Evolutionary conservation across 2,329 filamentous ascomycete genomes (phyloP), one percentile per base, ranked within the genome.

Genomic region (Aspergillus sp.): DNA sequence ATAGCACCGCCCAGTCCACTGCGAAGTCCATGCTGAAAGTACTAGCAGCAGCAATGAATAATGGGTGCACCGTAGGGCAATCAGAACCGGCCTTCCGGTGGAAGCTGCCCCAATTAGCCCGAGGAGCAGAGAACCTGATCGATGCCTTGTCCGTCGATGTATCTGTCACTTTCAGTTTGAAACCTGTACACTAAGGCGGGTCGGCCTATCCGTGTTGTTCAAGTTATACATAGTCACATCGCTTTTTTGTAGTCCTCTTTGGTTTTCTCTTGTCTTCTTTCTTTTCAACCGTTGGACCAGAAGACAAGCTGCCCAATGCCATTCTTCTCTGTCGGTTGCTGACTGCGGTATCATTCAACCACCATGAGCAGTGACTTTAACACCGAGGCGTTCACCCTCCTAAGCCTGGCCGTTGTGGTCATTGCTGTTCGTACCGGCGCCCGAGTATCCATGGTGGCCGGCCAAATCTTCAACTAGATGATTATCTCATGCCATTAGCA

Each of bases 401-500:
- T 80, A 12, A 73, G 62, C 0, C 53, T 81, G 27, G 77, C 73
- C 4, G 59, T 78, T 12, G 45, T 71, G 30, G 55, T 79, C 41
- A 80, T 80, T 8, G 57, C 58, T 5, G 55, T 82, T 7, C 71
- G 80, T 30, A 71, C 73, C 1, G 73, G 70, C 44, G 71, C 76
- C 7, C 69, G 80, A 41, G 66, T 75, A 53, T 66, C 56, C 48
- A 61, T 61, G 7, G 72, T 74, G 2, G 80, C 9, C 63, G 73
- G 34, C 65, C 61, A 46, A 68, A 70, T n/a, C 72, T 83, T 46
- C 69, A 73, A 52, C 66, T 72, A 1, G 80, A 83, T 58, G 81
- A 84, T 50, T 81, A 78, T 54, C 57, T 83, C 29, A 79, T 81
- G 63, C 61, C 75, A 40, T n/a, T 79, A 12, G 78, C 74, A 4